phyloP scores from a whole-genome alignment of 192 early-diverging fungal species.

The Glomus cerebriforme region DNA sequence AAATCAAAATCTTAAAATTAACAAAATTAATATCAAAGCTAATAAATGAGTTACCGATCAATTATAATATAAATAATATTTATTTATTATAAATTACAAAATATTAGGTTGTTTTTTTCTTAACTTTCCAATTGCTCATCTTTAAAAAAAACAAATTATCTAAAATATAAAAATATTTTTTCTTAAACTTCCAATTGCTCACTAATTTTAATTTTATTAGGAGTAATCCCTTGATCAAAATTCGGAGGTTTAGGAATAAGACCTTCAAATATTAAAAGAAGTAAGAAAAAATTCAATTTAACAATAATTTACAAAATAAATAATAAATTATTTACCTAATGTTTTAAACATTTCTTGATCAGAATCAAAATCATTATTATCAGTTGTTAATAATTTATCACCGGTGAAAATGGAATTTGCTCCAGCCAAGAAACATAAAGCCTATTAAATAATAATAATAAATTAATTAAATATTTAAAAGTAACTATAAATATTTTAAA shows the following conservation, averaged over 20 bases:
- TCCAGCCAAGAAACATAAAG: conserved; percentile 80
- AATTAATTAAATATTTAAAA: neutral
- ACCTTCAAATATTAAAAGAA: conserved; percentile 25
- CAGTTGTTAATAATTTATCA: conserved; percentile 78
- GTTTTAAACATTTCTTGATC: conserved; percentile 76
- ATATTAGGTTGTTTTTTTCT: too few relatives aligned
- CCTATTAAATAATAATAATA: conserved; percentile 18
- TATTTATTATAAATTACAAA: too few relatives aligned
- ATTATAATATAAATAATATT: too few relatives aligned
- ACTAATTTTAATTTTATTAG: neutral
- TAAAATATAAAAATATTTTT: too few relatives aligned
- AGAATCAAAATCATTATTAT: conserved; percentile 71
- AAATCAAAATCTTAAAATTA: too few relatives aligned
- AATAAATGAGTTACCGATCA: too few relatives aligned
- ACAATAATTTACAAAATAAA: neutral
- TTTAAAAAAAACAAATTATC: too few relatives aligned
- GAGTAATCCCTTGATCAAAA: conserved; percentile 41
- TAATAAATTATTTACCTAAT: conserved; percentile 40
- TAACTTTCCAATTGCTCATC: neutral
- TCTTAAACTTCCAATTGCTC: neutral
- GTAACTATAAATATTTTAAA: neutral
- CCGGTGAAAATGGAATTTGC: conserved; percentile 87
- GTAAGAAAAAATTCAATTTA: neutral
- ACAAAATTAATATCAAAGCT: too few relatives aligned
- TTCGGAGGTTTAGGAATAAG: conserved; percentile 51